Evolutionary conservation across 306 rosid genomes (phyloP).

Genomic region (Parietaria judaica): DNA sequence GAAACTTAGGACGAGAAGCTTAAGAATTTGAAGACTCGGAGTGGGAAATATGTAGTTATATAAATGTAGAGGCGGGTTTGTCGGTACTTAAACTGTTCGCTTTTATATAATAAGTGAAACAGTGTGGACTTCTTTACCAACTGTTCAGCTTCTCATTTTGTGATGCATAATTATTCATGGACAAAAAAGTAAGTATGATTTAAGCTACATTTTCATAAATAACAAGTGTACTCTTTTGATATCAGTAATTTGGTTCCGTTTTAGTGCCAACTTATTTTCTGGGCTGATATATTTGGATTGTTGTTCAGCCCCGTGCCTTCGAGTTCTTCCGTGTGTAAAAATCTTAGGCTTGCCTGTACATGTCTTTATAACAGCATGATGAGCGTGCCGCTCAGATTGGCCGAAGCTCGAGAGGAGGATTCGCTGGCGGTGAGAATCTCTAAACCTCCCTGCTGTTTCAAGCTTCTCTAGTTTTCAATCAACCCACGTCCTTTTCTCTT

Average conservation of each 20-base stretch:
- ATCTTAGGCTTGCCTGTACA: conserved; percentile 61
- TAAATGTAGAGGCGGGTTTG: neutral
- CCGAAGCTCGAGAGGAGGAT: conserved; percentile 36
- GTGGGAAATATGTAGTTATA: neutral
- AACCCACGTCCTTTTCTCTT: neutral
- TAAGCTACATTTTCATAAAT: conserved; percentile 8
- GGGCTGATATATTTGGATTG: conserved; percentile 43
- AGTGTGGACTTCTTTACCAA: neutral
- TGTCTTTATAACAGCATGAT: conserved; percentile 74
- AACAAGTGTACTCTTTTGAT: neutral
- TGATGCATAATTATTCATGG: neutral
- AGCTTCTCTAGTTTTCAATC: neutral
- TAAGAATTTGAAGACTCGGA: neutral
- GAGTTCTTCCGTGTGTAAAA: conserved; percentile 42
- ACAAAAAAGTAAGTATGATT: neutral
- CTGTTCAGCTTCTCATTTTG: too few species aligned
- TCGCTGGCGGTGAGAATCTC: conserved; percentile 53
- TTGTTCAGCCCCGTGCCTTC: conserved; percentile 46
- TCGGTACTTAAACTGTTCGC: neutral
- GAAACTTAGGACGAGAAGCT: neutral
- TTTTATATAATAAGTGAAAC: neutral
- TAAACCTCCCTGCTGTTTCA: neutral
- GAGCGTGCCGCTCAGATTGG: conserved; percentile 50
- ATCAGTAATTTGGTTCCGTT: conserved; percentile 21
- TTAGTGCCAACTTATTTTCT: conserved; percentile 34